phyloP scores from a whole-genome alignment of 2,329 filamentous ascomycete genomes.

The Ceratocystis variospora region DNA sequence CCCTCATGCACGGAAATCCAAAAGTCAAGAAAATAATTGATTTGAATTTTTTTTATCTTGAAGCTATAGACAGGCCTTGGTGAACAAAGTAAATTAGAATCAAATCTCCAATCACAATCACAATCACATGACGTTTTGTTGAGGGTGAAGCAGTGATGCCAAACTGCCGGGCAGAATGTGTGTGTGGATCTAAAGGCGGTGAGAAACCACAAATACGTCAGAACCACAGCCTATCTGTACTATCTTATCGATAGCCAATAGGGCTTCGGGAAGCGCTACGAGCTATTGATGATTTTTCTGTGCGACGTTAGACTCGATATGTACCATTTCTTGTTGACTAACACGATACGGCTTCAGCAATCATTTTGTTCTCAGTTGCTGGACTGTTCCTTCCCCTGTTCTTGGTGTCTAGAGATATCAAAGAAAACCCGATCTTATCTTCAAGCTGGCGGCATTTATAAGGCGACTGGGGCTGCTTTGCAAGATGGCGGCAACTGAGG shows the following conservation, averaged over 20 bases:
- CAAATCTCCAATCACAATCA: neutral
- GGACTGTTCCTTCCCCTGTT: neutral
- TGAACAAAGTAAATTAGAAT: neutral
- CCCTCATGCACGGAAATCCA: neutral
- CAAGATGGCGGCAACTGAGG: constrained; percentile 8
- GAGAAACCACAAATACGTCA: neutral
- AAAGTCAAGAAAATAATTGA: neutral
- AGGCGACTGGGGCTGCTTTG: constrained; percentile 9
- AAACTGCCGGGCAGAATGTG: neutral
- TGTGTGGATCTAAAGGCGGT: neutral
- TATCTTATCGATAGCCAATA: constrained; percentile 17
- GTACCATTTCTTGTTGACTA: too few species aligned
- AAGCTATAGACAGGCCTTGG: neutral
- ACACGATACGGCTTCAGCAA: neutral
- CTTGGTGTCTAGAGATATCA: too few species aligned
- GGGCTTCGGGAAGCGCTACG: neutral
- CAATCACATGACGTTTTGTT: neutral
- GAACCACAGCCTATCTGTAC: neutral
- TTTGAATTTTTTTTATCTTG: neutral
- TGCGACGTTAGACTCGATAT: neutral
- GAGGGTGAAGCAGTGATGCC: neutral
- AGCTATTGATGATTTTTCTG: constrained; percentile 6
- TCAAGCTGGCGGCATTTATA: constrained; percentile 15
- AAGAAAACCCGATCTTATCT: neutral
- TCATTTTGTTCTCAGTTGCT: neutral